Base-by-base conservation (phyloP, 1,284 basidiomycete species). In the Sporisorium sorghi region DNA sequence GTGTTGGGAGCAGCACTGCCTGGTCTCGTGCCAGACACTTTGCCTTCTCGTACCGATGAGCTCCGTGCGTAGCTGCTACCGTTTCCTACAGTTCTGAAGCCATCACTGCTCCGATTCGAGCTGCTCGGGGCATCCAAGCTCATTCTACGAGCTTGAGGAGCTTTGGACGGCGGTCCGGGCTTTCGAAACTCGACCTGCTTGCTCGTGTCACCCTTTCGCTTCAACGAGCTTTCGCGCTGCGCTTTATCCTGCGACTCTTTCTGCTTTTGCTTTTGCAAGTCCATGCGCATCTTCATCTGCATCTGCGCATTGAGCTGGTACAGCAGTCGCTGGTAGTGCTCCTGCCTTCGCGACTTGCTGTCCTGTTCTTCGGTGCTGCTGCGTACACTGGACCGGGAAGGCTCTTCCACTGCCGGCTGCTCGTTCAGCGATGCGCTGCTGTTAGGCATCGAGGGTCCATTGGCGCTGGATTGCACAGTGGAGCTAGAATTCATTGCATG, bases 221-320 rank as follows among this genome's bases (percentile, higher is more conserved):
- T 33, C 8, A 24, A 26, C 24, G 44, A 7, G 30, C n/a, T 44
- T 46, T 32, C 23, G 10, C 14, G 23, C 21, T 44, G 47, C 24
- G n/a, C 32, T 21, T 55, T 24, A 21, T 52, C 53, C 23, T 42
- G 47, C 39, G 35, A 42, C 49, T 59, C 52, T 14, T 46, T 64
- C 35, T 70, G 51, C 28, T 57, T 63, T 10, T 63, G 60, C 39
- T 60, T 70, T 21, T 64, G 60, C 49, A 46, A 42, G 10, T 70
- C 47, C 48, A 52, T 43, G n/a, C 58, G 52, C 60, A 63, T 63
- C 47, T 55, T 55, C 7, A 59, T 54, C 12, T 60, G 48, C 67
- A 70, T 70, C 14, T 70, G 60, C 0, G 52, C 47, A 14, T 70
- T 49, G 14, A 70, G 57, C 30, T 63, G 60, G 30, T 42, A 15